Base-by-base conservation (phyloP, 352 stramenopile genomes). In the Phytophthora colocasiae region DNA sequence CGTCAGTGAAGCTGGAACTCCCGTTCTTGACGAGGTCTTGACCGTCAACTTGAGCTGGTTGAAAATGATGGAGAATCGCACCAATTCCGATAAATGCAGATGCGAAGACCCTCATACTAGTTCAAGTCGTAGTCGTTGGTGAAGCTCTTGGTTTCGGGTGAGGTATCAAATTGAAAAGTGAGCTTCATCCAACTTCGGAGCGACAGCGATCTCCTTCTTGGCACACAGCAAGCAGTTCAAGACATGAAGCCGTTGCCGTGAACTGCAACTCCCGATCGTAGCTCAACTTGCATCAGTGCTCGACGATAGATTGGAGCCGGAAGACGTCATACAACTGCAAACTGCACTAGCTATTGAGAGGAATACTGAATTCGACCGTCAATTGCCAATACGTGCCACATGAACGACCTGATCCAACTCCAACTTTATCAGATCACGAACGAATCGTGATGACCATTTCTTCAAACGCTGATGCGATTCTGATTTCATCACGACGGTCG, bases 161-260 rank as follows among this genome's bases (percentile, higher is more conserved):
- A 58, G 38, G 41, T 29, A 50, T 69, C 65, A 29, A 75, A 78
- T 69, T 69, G 65, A 66, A 54, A 78, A 78, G 66, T 78, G 70
- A 75, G 50, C 11, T 36, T 58, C 22, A 8, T 40, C 3, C n/a
- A 58, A 36, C n/a, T 48, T 52, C n/a, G 41, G 31, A 4, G 15
- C n/a, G 29, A n/a, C 24, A n/a, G 36, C 19, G 14, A 22, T 40
- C 38, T 43, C 14, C 11, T 22, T 15, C 38, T 7, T 43, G 7
- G 38, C 38, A 2, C 24, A 17, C 19, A n/a, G 9, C 32, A 55
- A 44, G 31, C 14, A 43, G 9, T 4, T 14, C 31, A 36, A 0
- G 31, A 14, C 31, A 36, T 36, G 31, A 4, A 12, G 31, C 4
- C 1, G 31, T 14, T 36, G 31, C 31, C 9, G 31, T 36, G 31